A percentile compares a stretch with the other conserved stretches of the same genome.
These are phyloP conservation scores for Tolypocladium nubicola DNA, from an alignment of 2,329 filamentous ascomycete genomes.

Conservation along the genomic window DNA sequence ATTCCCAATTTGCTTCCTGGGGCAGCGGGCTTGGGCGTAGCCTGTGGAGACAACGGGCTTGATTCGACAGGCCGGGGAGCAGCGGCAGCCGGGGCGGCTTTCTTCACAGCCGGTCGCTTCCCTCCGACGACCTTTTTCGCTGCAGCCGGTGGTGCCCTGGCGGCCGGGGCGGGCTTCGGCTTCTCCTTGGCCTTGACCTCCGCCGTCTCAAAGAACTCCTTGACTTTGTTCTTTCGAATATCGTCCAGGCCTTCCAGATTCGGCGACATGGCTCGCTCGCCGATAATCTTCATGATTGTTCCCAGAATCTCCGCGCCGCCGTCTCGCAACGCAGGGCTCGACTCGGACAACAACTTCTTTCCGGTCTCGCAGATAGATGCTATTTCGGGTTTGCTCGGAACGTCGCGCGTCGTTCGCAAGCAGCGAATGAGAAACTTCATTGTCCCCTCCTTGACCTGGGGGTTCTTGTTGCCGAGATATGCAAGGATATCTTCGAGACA, in stretches of 20 bases:
- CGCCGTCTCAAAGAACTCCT: slow-evolving; percentile 70
- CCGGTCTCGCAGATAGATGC: slow-evolving; percentile 75
- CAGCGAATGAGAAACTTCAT: slow-evolving; percentile 88
- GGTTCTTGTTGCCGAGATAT: slow-evolving; percentile 87
- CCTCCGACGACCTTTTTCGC: slow-evolving; percentile 37
- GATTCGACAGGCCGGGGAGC: slow-evolving; percentile 31
- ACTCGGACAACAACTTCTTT: slow-evolving; percentile 85
- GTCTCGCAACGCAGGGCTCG: slow-evolving; percentile 72
- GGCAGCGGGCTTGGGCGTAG: slow-evolving; percentile 39
- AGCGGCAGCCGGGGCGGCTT: slow-evolving; percentile 30
- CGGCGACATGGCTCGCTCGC: slow-evolving; percentile 88
- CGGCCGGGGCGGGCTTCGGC: slow-evolving; percentile 67
- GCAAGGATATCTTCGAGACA: slow-evolving; percentile 85
- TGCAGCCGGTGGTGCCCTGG: slow-evolving; percentile 34
- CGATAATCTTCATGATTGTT: slow-evolving; percentile 97
- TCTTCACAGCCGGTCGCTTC: slow-evolving; percentile 33
- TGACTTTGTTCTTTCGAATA: slow-evolving; percentile 90
- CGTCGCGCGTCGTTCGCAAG: slow-evolving; percentile 70
- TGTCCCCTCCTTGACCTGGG: slow-evolving; percentile 91
- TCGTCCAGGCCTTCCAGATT: slow-evolving; percentile 90
- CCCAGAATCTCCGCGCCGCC: slow-evolving; percentile 88
- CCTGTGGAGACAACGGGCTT: slow-evolving; percentile 46
- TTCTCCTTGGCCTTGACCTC: slow-evolving; percentile 48
- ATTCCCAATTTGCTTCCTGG: slow-evolving; percentile 42
- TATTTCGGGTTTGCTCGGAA: slow-evolving; percentile 76